A percentile compares a stretch with the other conserved stretches of the same genome.
Conservation (phyloP, 352 stramenopile species). For the Globisporangium nodosum region DNA sequence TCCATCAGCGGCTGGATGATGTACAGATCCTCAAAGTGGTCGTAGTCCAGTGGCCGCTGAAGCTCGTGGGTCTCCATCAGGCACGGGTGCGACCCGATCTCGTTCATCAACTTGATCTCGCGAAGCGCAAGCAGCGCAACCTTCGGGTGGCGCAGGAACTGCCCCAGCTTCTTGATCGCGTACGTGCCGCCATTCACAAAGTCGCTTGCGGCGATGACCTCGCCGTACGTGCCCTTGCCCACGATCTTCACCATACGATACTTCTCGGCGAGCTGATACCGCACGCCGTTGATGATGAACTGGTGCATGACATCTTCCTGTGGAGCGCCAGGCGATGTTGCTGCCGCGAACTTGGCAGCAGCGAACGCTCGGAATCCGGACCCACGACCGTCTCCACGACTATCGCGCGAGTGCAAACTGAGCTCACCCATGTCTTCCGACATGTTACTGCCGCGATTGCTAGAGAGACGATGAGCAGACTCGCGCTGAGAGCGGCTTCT, state of each 20-base stretch:
- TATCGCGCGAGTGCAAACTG: conserved; percentile 8
- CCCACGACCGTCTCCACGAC: conserved; percentile 3
- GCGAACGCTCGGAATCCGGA: conserved; percentile 43
- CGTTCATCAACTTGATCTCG: conserved; percentile 89
- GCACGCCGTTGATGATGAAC: conserved; percentile 85
- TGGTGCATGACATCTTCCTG: conserved; percentile 82
- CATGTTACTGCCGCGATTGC: conserved; percentile 24
- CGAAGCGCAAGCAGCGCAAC: conserved; percentile 77
- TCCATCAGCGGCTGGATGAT: conserved; percentile 98
- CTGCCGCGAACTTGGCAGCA: conserved; percentile 15
- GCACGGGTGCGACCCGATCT: conserved; percentile 64
- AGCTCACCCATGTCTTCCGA: conserved; percentile 20
- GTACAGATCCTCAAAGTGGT: conserved; percentile 96
- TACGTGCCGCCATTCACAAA: conserved; percentile 82
- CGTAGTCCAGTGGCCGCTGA: conserved; percentile 75
- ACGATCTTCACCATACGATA: conserved; percentile 90
- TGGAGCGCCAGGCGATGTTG: conserved; percentile 5
- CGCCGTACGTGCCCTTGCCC: conserved; percentile 85
- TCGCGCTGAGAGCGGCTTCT: conserved; percentile 28
- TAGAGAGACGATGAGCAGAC: conserved; percentile 26
- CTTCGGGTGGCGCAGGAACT: conserved; percentile 82
- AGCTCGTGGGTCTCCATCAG: conserved; percentile 84
- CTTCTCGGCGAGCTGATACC: conserved; percentile 82
- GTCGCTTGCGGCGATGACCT: conserved; percentile 86
- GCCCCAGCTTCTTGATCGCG: conserved; percentile 86